Conservation (phyloP, 2,329 filamentous ascomycete species). For the Stachybotrys elegans region DNA sequence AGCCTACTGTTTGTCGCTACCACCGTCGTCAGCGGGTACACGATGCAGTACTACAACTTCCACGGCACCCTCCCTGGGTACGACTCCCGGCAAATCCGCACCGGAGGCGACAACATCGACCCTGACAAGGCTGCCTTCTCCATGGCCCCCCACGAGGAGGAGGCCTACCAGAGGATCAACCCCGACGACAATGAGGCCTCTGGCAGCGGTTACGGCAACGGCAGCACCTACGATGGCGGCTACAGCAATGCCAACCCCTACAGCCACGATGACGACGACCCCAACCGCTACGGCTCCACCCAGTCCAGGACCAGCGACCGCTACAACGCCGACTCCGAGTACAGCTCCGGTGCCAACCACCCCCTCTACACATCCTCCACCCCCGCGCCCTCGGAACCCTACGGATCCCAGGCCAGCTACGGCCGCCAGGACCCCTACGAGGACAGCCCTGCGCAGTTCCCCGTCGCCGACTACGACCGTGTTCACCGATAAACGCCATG, state of each 20-base stretch:
- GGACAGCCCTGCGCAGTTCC: conserved; percentile 49
- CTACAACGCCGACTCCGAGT: conserved; percentile 48
- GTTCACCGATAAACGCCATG: conserved; percentile 28
- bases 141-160: conserved; percentile 61
- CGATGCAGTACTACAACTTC: conserved; percentile 56
- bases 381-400: conserved; percentile 16
- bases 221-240: conserved; percentile 20
- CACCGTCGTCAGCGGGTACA: conserved; percentile 54
- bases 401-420: conserved; percentile 20
- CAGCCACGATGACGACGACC: conserved; percentile 33
- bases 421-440: conserved; percentile 36
- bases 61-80: conserved; percentile 59
- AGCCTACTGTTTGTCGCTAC: conserved; percentile 53
- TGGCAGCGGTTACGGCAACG: conserved; percentile 23
- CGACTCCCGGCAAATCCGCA: conserved; percentile 40
- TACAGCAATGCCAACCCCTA: conserved; percentile 34
- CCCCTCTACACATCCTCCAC: conserved; percentile 18
- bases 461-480: conserved; percentile 52
- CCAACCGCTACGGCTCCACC: conserved; percentile 32
- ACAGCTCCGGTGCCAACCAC: conserved; percentile 27
- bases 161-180: conserved; percentile 59
- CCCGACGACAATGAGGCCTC: conserved; percentile 44
- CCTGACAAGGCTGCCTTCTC: conserved; percentile 67
- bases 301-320: conserved; percentile 32
- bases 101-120: conserved; percentile 48